A percentile compares a stretch with the other conserved stretches of the same genome.
Evolutionary conservation across 2,329 filamentous ascomycete species (phyloP).

Genomic region (Metarhizium album): DNA sequence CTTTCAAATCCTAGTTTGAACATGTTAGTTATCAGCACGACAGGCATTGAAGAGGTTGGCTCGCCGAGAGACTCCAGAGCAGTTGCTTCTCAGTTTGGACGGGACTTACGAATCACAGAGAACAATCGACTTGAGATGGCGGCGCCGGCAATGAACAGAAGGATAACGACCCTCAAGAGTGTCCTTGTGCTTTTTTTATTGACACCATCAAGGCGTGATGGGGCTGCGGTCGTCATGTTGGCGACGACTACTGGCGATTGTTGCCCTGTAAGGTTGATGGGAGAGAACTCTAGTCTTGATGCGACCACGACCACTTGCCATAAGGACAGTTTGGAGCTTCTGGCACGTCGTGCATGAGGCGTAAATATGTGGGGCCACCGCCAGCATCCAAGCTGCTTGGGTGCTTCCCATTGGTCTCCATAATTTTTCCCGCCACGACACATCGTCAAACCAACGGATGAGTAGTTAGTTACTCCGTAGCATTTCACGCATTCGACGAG

Average conservation of each 20-base stretch:
- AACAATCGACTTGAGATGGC: conserved; percentile 91
- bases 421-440: background rate
- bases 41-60: background rate
- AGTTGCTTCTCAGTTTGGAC: conserved; percentile 1
- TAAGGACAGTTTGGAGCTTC: conserved; percentile 38
- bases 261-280: conserved; percentile 21
- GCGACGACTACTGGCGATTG: conserved; percentile 22
- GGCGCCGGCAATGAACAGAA: conserved; percentile 81
- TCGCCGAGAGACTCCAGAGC: background rate
- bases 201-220: conserved; percentile 60
- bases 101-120: conserved; percentile 83
- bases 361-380: background rate
- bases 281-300: conserved; percentile 19
- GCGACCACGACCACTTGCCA: conserved; percentile 1
- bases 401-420: background rate
- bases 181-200: conserved; percentile 74
- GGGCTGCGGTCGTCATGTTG: conserved; percentile 33
- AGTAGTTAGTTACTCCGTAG: background rate
- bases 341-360: background rate
- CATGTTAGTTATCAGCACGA: conserved; percentile 20
- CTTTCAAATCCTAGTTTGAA: conserved; percentile 71
- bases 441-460: background rate
- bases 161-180: conserved; percentile 79
- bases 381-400: background rate
- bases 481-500: background rate